Conservation (phyloP, 2,329 filamentous ascomycete species). For the Cladosporium sp. region DNA sequence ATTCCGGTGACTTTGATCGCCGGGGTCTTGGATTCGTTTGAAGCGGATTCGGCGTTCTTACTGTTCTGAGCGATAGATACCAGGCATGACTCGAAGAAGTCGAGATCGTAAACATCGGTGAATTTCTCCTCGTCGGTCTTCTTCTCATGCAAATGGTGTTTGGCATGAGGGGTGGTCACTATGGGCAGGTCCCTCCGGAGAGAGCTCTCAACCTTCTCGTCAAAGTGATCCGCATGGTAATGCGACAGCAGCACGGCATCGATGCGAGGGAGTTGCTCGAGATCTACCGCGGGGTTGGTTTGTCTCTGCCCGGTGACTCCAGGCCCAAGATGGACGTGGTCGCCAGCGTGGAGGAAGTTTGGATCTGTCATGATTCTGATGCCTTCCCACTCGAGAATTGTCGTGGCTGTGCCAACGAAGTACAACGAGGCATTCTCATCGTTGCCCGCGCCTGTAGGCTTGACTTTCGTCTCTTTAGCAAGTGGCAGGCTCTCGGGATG, state of each 20-base stretch:
- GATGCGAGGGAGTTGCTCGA: slow-evolving; percentile 53
- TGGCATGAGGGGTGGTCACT: slow-evolving; percentile 57
- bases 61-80: slow-evolving; percentile 33
- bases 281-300: slow-evolving; percentile 55
- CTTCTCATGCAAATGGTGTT: slow-evolving; percentile 43
- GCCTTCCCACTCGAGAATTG: slow-evolving; percentile 49
- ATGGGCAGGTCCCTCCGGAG: slow-evolving; percentile 53
- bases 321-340: slow-evolving; percentile 61
- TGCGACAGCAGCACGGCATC: slow-evolving; percentile 57
- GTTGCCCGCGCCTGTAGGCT: slow-evolving; percentile 33
- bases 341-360: slow-evolving; percentile 60
- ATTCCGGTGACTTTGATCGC: slow-evolving; percentile 54
- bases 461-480: slow-evolving; percentile 40
- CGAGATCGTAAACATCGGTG: slow-evolving; percentile 48
- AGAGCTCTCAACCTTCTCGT: slow-evolving; percentile 46
- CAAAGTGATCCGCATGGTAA: slow-evolving; percentile 58
- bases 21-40: slow-evolving; percentile 22
- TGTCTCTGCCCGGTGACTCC: slow-evolving; percentile 50
- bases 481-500: slow-evolving; percentile 34
- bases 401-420: slow-evolving; percentile 54
- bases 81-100: slow-evolving; percentile 49
- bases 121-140: slow-evolving; percentile 46
- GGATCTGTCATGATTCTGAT: slow-evolving; percentile 52
- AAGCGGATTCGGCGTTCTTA: background rate
- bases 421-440: slow-evolving; percentile 42